Percentiles rank a stretch among this genome's conserved stretches.
Evolutionary conservation across 345 rosid species (phyloP).

Genomic region (Ceriops zippeliana): DNA sequence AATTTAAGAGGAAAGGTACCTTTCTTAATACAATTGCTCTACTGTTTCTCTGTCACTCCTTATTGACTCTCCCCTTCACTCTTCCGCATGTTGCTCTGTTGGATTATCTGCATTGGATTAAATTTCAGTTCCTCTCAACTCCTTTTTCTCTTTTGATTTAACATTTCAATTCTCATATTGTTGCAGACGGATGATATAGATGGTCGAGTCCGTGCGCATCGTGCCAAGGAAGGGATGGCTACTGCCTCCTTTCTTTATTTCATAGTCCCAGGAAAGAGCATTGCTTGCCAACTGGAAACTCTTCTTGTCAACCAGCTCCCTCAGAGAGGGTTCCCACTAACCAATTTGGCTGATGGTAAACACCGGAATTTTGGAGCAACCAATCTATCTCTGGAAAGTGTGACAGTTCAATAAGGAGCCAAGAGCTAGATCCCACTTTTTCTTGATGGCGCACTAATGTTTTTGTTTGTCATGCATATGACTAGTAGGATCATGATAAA

Average conservation of each 20-base stretch:
- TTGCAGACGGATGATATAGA: slow-evolving; percentile 89
- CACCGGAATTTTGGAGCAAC: slow-evolving; percentile 80
- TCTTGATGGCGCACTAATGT: slow-evolving; percentile 2
- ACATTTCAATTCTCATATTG: neutral
- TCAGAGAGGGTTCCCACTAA: slow-evolving; percentile 52
- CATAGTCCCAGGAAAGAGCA: slow-evolving; percentile 79
- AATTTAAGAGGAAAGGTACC: neutral
- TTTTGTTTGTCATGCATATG: neutral
- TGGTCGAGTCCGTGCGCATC: slow-evolving; percentile 66
- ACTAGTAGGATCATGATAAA: neutral
- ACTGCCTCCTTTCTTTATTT: slow-evolving; percentile 73
- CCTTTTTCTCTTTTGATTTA: neutral
- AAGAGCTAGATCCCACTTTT: slow-evolving; percentile 8
- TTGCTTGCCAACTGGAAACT: slow-evolving; percentile 90
- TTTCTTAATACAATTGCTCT: neutral
- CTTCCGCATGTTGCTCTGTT: no score
- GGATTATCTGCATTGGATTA: neutral
- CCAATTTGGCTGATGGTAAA: slow-evolving; percentile 83
- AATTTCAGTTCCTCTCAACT: neutral
- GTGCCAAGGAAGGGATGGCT: slow-evolving; percentile 64
- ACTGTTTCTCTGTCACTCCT: no score
- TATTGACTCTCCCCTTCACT: no score
- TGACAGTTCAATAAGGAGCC: slow-evolving; percentile 22
- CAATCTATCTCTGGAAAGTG: slow-evolving; percentile 30
- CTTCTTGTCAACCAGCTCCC: slow-evolving; percentile 85